A percentile compares a stretch with the other conserved stretches of the same genome.
Conservation (phyloP, 257 asterid species). For the Solanum pinnatisectum region DNA sequence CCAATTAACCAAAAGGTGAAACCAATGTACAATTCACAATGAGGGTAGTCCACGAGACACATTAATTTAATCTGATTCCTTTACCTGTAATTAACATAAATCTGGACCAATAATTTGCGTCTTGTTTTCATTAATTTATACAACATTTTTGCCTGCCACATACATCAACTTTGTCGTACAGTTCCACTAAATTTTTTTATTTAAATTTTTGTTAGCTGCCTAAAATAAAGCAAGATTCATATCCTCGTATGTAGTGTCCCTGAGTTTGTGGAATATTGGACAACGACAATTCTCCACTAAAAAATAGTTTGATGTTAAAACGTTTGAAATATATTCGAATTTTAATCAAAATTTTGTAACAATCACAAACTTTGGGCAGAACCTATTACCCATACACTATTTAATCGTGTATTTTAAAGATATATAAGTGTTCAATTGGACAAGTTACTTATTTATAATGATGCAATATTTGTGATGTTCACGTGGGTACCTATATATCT, state of each 20-base stretch:
- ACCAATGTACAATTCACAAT: not conserved
- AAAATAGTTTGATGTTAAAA: not conserved
- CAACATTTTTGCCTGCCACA: not conserved
- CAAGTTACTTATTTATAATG: no score
- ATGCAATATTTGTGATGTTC: not conserved
- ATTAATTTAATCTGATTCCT: not conserved
- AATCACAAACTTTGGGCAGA: rapidly evolving
- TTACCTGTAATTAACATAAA: not conserved
- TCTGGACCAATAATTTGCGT: not conserved
- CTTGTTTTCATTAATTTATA: not conserved
- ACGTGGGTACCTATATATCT: no score
- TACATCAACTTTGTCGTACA: not conserved
- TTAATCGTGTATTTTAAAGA: not conserved
- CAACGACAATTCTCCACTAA: not conserved
- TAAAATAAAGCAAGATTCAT: not conserved
- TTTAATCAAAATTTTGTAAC: rapidly evolving
- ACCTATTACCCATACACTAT: rapidly evolving
- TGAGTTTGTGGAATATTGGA: not conserved
- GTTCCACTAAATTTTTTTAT: not conserved
- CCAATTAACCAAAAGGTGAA: not conserved
- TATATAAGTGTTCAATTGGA: not conserved
- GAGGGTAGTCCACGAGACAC: not conserved
- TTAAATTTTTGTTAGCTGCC: not conserved
- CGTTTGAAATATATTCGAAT: rapidly evolving
- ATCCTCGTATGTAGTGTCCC: not conserved